Conservation (phyloP, 2,329 filamentous ascomycete genomes). For the Cladosporium sp. region DNA sequence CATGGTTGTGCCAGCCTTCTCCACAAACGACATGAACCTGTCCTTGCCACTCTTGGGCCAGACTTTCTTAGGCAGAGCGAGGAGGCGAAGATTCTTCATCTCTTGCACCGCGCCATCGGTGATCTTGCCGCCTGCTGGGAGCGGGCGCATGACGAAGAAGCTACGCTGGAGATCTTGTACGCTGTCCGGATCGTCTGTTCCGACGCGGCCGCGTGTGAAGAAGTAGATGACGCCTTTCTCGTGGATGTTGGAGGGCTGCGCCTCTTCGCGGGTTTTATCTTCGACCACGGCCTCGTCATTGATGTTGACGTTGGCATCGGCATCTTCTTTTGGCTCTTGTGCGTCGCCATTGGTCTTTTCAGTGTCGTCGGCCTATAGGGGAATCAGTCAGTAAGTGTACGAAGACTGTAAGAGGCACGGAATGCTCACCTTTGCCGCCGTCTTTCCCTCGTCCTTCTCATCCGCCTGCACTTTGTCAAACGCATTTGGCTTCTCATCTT, state of each 20-base stretch:
- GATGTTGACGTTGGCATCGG: neutral
- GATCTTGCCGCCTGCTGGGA: conserved; percentile 65
- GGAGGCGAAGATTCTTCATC: conserved; percentile 61
- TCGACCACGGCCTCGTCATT: conserved; percentile 41
- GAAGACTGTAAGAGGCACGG: too few relatives aligned
- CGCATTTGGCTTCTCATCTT: conserved; percentile 19
- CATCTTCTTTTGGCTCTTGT: conserved; percentile 11
- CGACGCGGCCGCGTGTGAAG: conserved; percentile 75
- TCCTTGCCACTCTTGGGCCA: conserved; percentile 66
- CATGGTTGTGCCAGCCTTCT: conserved; percentile 64
- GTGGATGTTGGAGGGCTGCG: conserved; percentile 59
- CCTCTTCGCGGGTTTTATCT: conserved; percentile 47
- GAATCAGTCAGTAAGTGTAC: neutral
- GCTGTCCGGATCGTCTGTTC: conserved; percentile 62
- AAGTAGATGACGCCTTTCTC: conserved; percentile 92
- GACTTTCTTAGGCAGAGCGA: conserved; percentile 79
- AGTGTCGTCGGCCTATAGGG: conserved; percentile 2
- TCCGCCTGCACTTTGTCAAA: conserved; percentile 28
- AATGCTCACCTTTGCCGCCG: conserved; percentile 8
- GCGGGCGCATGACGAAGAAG: conserved; percentile 73
- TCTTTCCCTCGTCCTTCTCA: conserved; percentile 25
- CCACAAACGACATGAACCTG: conserved; percentile 75
- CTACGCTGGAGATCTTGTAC: conserved; percentile 70
- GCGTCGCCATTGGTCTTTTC: conserved; percentile 13
- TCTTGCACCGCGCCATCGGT: conserved; percentile 52